Evolutionary conservation across 176 grass and related monocot genomes (phyloP).

Genomic region (Melocanna baccifera): DNA sequence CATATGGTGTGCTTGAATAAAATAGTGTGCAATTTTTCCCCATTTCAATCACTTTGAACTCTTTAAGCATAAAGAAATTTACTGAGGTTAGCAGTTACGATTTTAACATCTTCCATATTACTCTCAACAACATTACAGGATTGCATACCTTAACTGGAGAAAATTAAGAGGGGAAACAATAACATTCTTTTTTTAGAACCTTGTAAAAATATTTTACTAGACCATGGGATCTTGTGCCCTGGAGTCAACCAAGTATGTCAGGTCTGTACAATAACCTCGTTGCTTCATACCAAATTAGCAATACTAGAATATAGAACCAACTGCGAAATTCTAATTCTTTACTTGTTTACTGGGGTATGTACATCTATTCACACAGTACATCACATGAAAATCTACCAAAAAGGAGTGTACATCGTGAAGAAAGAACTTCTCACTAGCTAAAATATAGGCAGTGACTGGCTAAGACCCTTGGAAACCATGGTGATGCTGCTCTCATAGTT

Average conservation of each 20-base stretch:
- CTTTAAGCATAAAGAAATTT: not conserved
- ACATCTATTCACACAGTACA: conserved; percentile 29
- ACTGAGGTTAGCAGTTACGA: not conserved
- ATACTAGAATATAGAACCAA: not conserved
- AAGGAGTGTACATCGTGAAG: not conserved
- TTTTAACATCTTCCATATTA: not conserved
- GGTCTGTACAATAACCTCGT: not conserved
- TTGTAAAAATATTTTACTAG: conserved; percentile 7
- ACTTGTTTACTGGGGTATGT: conserved; percentile 9
- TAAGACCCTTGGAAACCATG: conserved; percentile 21
- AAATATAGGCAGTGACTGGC: conserved; percentile 38
- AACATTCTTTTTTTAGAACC: not conserved
- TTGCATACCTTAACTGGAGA: not conserved
- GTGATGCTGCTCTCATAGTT: conserved; percentile 30
- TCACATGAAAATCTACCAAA: not conserved
- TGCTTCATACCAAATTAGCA: not conserved
- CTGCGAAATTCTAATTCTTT: not conserved
- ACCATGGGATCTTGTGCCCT: not conserved
- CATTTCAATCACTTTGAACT: not conserved
- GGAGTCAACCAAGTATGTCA: not conserved
- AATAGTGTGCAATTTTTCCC: not conserved
- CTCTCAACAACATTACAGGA: not conserved
- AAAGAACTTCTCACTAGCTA: conserved; percentile 23
- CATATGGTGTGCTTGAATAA: not conserved
- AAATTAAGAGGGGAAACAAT: not conserved